Evolutionary conservation across 345 rosid genomes (phyloP).

Genomic region (Jatropha curcas): DNA sequence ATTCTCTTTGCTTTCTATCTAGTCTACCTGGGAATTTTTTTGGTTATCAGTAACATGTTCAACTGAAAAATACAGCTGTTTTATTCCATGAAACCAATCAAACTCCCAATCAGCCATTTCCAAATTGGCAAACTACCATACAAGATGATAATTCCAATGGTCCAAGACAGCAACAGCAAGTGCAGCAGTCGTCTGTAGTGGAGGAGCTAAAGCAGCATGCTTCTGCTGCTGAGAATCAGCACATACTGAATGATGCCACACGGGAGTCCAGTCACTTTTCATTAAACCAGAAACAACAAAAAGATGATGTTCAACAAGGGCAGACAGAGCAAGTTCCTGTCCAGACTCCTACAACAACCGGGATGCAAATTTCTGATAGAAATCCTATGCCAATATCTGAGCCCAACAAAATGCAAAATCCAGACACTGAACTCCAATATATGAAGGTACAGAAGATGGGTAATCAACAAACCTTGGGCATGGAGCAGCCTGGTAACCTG

Average conservation of each 20-base stretch:
- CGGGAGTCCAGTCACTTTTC: constrained; percentile 39
- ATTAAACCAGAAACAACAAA: constrained; percentile 52
- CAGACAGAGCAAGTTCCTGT: constrained; percentile 45
- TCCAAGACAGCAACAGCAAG: constrained; percentile 36
- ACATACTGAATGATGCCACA: constrained; percentile 38
- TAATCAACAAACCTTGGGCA: constrained; percentile 47
- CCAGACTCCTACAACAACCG: constrained; percentile 54
- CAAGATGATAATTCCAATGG: background rate
- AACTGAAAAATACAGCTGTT: background rate
- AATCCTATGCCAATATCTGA: constrained; percentile 42
- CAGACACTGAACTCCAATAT: constrained; percentile 61
- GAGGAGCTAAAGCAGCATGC: constrained; percentile 45
- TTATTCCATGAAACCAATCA: background rate
- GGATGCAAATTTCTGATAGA: constrained; percentile 52
- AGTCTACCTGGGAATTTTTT: background rate
- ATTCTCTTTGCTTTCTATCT: background rate
- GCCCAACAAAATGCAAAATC: constrained; percentile 43
- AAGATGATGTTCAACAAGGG: constrained; percentile 48
- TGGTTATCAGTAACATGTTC: background rate
- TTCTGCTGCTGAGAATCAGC: constrained; percentile 45
- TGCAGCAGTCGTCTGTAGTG: constrained; percentile 39
- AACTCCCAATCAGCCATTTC: background rate
- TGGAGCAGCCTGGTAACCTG: constrained; percentile 50
- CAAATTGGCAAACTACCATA: no score
- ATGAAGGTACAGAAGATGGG: constrained; percentile 55